These are phyloP conservation scores for Colletotrichum orchidophilum DNA, from an alignment of 2,329 filamentous ascomycete genomes.

Conservation along the genomic window DNA sequence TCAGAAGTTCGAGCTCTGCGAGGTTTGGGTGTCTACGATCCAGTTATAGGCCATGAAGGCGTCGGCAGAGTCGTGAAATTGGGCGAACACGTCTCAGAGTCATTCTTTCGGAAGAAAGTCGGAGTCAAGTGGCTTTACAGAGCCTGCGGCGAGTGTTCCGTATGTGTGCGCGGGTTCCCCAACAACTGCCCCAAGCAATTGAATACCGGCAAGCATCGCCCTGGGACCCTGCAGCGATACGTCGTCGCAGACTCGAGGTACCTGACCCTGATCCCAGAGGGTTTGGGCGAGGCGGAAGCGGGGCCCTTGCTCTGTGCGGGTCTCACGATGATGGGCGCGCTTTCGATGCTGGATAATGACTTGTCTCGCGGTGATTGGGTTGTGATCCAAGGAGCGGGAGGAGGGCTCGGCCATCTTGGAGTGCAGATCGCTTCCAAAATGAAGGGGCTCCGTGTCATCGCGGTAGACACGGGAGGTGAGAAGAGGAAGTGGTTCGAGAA, in stretches of 20 bases:
- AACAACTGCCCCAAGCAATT: slow-evolving; percentile 53
- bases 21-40: slow-evolving; percentile 41
- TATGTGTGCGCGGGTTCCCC: slow-evolving; percentile 44
- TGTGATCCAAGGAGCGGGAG: slow-evolving; percentile 43
- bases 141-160: slow-evolving; percentile 48
- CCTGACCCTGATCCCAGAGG: slow-evolving; percentile 39
- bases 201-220: slow-evolving; percentile 51
- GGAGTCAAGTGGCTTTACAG: slow-evolving; percentile 57
- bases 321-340: slow-evolving; percentile 43
- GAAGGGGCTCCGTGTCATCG: slow-evolving; percentile 38
- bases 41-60: slow-evolving; percentile 44
- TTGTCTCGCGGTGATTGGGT: slow-evolving; percentile 40
- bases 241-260: slow-evolving; percentile 42
- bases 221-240: slow-evolving; percentile 45
- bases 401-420: slow-evolving; percentile 45
- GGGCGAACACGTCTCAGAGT: slow-evolving; percentile 39
- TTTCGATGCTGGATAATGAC: slow-evolving; percentile 32
- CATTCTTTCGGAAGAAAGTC: slow-evolving; percentile 46
- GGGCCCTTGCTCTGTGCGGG: slow-evolving; percentile 45
- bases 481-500: slow-evolving; percentile 37
- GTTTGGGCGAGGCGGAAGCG: slow-evolving; percentile 35
- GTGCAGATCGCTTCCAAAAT: slow-evolving; percentile 42
- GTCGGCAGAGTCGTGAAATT: slow-evolving; percentile 42
- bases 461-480: slow-evolving; percentile 39
- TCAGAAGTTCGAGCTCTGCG: slow-evolving; percentile 43